Evolutionary conservation across 768 basidiomycete genomes (phyloP).

Genomic region (Mycena leptocephala): DNA sequence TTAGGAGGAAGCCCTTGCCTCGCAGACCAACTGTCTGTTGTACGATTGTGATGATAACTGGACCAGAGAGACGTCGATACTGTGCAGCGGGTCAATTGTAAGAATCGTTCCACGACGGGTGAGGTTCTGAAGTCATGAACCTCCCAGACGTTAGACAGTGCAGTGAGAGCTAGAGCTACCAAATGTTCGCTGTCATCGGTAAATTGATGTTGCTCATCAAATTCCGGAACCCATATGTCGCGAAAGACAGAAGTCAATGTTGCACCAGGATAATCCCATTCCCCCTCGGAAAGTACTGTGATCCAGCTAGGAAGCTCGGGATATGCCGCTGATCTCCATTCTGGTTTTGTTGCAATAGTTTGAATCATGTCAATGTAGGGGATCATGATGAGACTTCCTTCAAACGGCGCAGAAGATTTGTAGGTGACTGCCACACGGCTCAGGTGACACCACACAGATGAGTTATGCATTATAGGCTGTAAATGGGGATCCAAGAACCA

Average conservation of each 20-base stretch:
- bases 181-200: neutral
- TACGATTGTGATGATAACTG: neutral
- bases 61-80: neutral
- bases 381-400: too few relatives aligned
- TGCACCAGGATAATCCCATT: too few relatives aligned
- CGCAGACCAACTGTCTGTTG: neutral
- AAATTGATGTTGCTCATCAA: neutral
- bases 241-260: neutral
- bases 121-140: neutral
- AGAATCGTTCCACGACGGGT: neutral
- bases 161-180: neutral
- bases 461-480: neutral
- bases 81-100: neutral
- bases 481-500: neutral
- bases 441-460: neutral
- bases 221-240: neutral
- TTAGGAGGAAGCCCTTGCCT: neutral
- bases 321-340: neutral
- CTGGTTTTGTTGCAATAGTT: neutral
- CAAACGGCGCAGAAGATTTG: neutral
- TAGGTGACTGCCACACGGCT: neutral
- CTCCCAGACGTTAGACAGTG: neutral
- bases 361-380: neutral
- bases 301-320: neutral
- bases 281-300: neutral